A percentile compares a stretch with the other conserved stretches of the same genome.
Conservation (phyloP, 768 basidiomycete species). For the Boletellus emodensis region DNA sequence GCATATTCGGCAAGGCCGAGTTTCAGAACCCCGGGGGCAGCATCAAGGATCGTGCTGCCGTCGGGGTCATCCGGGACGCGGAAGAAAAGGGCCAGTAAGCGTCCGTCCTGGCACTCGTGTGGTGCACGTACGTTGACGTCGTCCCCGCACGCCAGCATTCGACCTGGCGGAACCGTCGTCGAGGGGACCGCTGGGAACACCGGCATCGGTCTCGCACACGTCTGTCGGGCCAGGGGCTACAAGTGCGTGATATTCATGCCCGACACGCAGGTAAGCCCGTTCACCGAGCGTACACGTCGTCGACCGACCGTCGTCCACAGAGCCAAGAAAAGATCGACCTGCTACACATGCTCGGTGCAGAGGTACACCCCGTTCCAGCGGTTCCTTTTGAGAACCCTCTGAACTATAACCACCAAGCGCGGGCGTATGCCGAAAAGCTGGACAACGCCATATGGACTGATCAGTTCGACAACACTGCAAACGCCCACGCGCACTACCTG, state of each 20-base stretch:
- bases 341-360: constrained; percentile 94
- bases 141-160: constrained; percentile 46
- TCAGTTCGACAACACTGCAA: constrained; percentile 97
- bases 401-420: constrained; percentile 98
- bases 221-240: constrained; percentile 90
- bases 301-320: constrained; percentile 35
- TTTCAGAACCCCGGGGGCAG: constrained; percentile 98
- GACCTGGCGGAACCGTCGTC: constrained; percentile 93
- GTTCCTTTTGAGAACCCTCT: constrained; percentile 92
- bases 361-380: constrained; percentile 93
- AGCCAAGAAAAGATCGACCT: constrained; percentile 99
- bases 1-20: constrained; percentile 94
- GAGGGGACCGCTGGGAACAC: constrained; percentile 99
- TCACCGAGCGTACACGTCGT: neutral
- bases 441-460: constrained; percentile 93
- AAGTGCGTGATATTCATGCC: constrained; percentile 99
- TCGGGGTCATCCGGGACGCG: constrained; percentile 82
- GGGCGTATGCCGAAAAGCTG: constrained; percentile 70
- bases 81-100: constrained; percentile 73
- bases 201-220: constrained; percentile 92
- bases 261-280: constrained; percentile 66
- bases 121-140: neutral
- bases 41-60: constrained; percentile 95
- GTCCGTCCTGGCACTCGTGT: constrained; percentile 26
- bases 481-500: constrained; percentile 80